Percentiles rank a stretch among this genome's conserved stretches.
Evolutionary conservation across 148 eudicot species (phyloP).

Genomic region (Rhododendron henanense): DNA sequence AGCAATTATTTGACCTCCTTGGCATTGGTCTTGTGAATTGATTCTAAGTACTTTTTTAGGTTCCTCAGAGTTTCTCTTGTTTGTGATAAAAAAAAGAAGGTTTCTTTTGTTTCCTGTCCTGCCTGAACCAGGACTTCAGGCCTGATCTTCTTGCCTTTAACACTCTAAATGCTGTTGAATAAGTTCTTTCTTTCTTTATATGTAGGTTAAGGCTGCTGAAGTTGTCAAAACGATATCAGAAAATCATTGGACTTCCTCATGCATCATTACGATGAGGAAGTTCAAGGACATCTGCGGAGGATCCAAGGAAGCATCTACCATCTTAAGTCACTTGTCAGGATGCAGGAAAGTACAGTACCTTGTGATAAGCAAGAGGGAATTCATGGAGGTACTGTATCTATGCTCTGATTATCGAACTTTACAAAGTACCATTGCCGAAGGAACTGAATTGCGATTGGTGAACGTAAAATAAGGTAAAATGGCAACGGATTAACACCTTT

Average conservation of each 20-base stretch:
- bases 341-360: slow-evolving; percentile 53
- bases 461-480: neutral
- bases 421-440: neutral
- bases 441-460: neutral
- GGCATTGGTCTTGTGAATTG: slow-evolving; percentile 1
- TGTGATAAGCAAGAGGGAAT: slow-evolving; percentile 33
- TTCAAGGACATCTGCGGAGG: slow-evolving; percentile 58
- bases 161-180: neutral
- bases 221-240: slow-evolving; percentile 46
- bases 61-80: neutral
- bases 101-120: slow-evolving; percentile 6
- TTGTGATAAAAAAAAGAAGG: neutral
- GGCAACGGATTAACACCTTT: slow-evolving; percentile 3
- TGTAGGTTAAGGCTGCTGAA: slow-evolving; percentile 50
- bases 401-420: neutral
- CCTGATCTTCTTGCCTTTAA: slow-evolving; percentile 4
- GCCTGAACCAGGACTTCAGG: neutral
- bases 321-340: slow-evolving; percentile 65
- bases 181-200: neutral
- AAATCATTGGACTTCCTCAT: slow-evolving; percentile 73
- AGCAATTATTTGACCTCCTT: neutral
- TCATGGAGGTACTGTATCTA: slow-evolving; percentile 52
- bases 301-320: slow-evolving; percentile 45
- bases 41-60: neutral
- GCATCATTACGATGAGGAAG: slow-evolving; percentile 62